Conservation (phyloP, 352 stramenopile species). For the Phytopythium mirpurense region DNA sequence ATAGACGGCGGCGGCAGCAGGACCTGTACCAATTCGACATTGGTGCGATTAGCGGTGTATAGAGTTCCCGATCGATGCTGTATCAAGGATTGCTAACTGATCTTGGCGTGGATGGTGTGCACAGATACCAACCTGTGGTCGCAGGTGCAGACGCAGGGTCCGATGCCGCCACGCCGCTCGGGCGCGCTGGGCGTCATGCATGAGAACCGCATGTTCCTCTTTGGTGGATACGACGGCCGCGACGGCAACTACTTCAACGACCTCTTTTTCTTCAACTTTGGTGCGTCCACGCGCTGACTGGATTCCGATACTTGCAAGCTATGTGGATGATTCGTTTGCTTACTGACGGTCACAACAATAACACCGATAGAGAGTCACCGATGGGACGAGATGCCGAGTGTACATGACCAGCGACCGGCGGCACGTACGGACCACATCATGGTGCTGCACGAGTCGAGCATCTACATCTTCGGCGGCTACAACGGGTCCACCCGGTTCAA, state of each 20-base stretch:
- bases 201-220: constrained; percentile 85
- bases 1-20: constrained; percentile 71
- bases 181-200: constrained; percentile 78
- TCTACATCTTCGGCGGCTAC: constrained; percentile 89
- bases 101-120: background rate
- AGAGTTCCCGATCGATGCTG: background rate
- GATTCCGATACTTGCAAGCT: no score
- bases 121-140: constrained; percentile 56
- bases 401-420: constrained; percentile 52
- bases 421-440: constrained; percentile 86
- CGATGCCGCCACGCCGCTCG: constrained; percentile 61
- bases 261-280: constrained; percentile 86
- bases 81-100: background rate
- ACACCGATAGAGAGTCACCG: constrained; percentile 27
- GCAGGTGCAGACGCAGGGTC: constrained; percentile 60
- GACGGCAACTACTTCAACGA: constrained; percentile 90
- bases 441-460: constrained; percentile 69
- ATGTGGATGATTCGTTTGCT: background rate
- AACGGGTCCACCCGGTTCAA: constrained; percentile 81
- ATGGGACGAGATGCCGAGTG: constrained; percentile 78
- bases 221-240: constrained; percentile 86
- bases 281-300: constrained; percentile 12
- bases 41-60: constrained; percentile 16
- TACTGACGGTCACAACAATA: background rate
- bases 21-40: constrained; percentile 86